These are phyloP conservation scores for Xerocomellus amylosporus DNA, from an alignment of 768 basidiomycete species.

Conservation along the genomic window DNA sequence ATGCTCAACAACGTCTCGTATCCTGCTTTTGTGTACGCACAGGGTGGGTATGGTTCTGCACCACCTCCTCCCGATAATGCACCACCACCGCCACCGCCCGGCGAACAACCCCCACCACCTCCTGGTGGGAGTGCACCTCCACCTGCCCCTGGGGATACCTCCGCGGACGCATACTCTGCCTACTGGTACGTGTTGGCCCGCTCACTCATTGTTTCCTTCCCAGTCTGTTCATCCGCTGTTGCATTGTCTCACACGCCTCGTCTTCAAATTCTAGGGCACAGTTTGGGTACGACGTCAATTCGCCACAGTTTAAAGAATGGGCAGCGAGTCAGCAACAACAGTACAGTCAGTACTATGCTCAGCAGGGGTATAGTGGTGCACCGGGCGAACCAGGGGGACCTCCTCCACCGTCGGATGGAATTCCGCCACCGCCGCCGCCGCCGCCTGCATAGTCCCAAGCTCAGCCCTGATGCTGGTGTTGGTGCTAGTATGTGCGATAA, in stretches of 20 bases:
- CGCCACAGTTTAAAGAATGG: slow-evolving; percentile 80
- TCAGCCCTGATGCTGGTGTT: not conserved
- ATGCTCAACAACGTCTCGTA: slow-evolving; percentile 1
- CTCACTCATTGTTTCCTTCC: not conserved
- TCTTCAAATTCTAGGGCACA: slow-evolving; percentile 54
- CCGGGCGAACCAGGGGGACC: slow-evolving; percentile 23
- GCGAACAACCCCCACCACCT: slow-evolving; percentile 53
- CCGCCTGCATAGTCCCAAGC: slow-evolving; percentile 23
- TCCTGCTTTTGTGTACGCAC: not conserved
- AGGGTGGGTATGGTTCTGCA: slow-evolving; percentile 37
- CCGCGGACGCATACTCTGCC: slow-evolving; percentile 54
- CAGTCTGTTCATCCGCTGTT: not conserved
- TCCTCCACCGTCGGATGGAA: slow-evolving; percentile 21
- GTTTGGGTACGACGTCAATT: slow-evolving; percentile 85
- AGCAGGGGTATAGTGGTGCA: slow-evolving; percentile 44
- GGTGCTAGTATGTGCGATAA: not conserved
- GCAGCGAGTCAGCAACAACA: slow-evolving; percentile 61
- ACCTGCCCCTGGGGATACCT: slow-evolving; percentile 40
- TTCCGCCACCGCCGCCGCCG: slow-evolving; percentile 20
- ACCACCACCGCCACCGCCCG: slow-evolving; percentile 48
- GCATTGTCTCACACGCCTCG: not conserved
- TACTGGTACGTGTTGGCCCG: slow-evolving; percentile 50
- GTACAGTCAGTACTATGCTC: slow-evolving; percentile 72
- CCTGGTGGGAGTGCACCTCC: slow-evolving; percentile 45
- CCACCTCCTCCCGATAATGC: slow-evolving; percentile 37